phyloP scores from a whole-genome alignment of 805 yeast species.

The Lipomyces mesembrius region DNA sequence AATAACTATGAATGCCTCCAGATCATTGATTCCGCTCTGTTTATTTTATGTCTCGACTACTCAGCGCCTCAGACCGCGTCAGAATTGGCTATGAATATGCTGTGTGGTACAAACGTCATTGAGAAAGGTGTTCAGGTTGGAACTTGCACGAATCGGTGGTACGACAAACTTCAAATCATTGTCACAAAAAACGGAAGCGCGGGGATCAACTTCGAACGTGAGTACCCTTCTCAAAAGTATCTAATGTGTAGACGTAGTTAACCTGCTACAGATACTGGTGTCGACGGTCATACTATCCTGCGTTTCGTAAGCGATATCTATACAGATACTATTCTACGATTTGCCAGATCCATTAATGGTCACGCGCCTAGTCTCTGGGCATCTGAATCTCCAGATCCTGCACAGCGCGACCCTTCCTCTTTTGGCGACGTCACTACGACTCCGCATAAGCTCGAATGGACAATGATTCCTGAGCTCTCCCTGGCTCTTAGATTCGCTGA shows the following conservation, averaged over 20 bases:
- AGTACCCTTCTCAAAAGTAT: slow-evolving; percentile 3
- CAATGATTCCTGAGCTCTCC: slow-evolving; percentile 73
- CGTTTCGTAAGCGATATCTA: slow-evolving; percentile 87
- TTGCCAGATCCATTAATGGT: slow-evolving; percentile 80
- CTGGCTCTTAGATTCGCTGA: slow-evolving; percentile 87
- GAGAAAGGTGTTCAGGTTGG: slow-evolving; percentile 90
- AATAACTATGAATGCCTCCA: slow-evolving; percentile 72
- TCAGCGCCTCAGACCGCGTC: slow-evolving; percentile 60
- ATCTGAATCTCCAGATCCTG: slow-evolving; percentile 55
- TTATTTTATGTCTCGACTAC: slow-evolving; percentile 83
- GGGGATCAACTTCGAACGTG: slow-evolving; percentile 82
- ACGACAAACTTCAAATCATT: slow-evolving; percentile 86
- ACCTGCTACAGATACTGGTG: slow-evolving; percentile 62
- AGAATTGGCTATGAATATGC: slow-evolving; percentile 78
- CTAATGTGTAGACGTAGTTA: background rate
- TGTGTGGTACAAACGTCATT: slow-evolving; percentile 80
- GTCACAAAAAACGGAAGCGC: slow-evolving; percentile 88
- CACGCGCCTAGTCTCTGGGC: slow-evolving; percentile 76
- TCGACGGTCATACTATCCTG: slow-evolving; percentile 92
- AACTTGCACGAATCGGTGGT: slow-evolving; percentile 94
- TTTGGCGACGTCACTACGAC: slow-evolving; percentile 58
- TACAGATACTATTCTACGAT: slow-evolving; percentile 85
- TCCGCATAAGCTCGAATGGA: slow-evolving; percentile 90
- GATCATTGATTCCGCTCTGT: slow-evolving; percentile 79
- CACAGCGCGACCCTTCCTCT: slow-evolving; percentile 50